Percentiles rank a stretch among this genome's conserved stretches.
Evolutionary conservation across 441 rosid genomes (phyloP).

Genomic region (Croton setiger): DNA sequence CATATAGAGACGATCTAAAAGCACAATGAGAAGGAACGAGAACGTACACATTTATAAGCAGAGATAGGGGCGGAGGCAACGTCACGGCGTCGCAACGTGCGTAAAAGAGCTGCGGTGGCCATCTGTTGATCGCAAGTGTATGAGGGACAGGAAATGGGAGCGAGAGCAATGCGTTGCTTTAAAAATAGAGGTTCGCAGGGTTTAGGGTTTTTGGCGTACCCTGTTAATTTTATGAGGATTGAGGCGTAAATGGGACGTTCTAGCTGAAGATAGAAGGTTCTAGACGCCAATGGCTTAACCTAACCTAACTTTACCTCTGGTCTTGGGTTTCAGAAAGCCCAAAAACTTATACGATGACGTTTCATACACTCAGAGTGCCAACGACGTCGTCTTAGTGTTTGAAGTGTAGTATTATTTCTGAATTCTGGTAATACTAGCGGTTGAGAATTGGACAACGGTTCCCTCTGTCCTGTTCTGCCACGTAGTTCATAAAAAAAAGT

Average conservation of each 20-base stretch:
- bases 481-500: too few relatives aligned
- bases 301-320: background rate
- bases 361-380: too few relatives aligned
- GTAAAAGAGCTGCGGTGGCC: slow-evolving; percentile 75
- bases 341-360: too few relatives aligned
- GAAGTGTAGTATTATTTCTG: too few relatives aligned
- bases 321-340: background rate
- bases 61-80: slow-evolving; percentile 53
- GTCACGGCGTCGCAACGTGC: slow-evolving; percentile 72
- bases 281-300: background rate
- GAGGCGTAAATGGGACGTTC: background rate
- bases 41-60: slow-evolving; percentile 58
- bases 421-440: too few relatives aligned
- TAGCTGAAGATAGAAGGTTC: background rate
- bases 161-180: background rate
- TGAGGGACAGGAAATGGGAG: background rate
- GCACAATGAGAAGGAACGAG: background rate
- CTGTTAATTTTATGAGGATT: background rate
- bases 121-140: slow-evolving; percentile 22
- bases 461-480: too few relatives aligned
- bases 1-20: background rate
- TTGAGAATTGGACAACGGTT: background rate
- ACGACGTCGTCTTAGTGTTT: background rate
- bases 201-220: slow-evolving; percentile 3
- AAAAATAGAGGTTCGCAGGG: background rate